These are phyloP conservation scores for Talaromyces trachyspermus DNA, from an alignment of 495 filamentous ascomycete genomes.

Conservation along the genomic window DNA sequence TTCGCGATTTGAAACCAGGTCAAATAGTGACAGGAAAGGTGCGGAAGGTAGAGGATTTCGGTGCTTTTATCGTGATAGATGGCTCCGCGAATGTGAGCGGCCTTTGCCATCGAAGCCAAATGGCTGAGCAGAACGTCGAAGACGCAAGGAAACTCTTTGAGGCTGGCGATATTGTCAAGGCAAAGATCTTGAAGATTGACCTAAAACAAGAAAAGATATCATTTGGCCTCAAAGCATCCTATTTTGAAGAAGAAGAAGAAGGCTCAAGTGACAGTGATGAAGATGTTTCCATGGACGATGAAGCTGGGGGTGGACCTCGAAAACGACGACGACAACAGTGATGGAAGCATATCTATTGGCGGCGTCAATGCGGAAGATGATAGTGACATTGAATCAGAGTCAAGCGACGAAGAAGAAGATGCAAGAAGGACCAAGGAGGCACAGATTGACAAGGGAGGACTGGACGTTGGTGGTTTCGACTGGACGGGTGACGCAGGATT, in stretches of 20 bases:
- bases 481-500: slow-evolving; percentile 59
- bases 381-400: slow-evolving; percentile 36
- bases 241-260: slow-evolving; percentile 61
- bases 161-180: slow-evolving; percentile 86
- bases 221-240: slow-evolving; percentile 87
- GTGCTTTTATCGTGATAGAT: slow-evolving; percentile 88
- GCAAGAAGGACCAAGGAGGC: slow-evolving; percentile 17
- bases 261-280: slow-evolving; percentile 42
- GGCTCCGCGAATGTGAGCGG: slow-evolving; percentile 79
- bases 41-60: slow-evolving; percentile 87
- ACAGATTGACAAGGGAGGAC: slow-evolving; percentile 37
- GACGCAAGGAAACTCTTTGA: slow-evolving; percentile 79
- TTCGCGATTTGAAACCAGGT: slow-evolving; percentile 67
- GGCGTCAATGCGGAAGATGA: slow-evolving; percentile 44
- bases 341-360: slow-evolving; percentile 39
- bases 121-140: slow-evolving; percentile 71
- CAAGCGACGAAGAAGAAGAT: slow-evolving; percentile 30
- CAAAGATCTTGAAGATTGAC: slow-evolving; percentile 75
- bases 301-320: slow-evolving; percentile 40
- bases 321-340: slow-evolving; percentile 36
- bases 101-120: slow-evolving; percentile 82
- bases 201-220: slow-evolving; percentile 63
- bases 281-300: slow-evolving; percentile 11
- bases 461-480: slow-evolving; percentile 78
- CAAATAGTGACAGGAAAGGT: slow-evolving; percentile 82